A percentile compares a stretch with the other conserved stretches of the same genome.
Evolutionary conservation across 306 rosid species (phyloP).

Genomic region (Vicia villosa): DNA sequence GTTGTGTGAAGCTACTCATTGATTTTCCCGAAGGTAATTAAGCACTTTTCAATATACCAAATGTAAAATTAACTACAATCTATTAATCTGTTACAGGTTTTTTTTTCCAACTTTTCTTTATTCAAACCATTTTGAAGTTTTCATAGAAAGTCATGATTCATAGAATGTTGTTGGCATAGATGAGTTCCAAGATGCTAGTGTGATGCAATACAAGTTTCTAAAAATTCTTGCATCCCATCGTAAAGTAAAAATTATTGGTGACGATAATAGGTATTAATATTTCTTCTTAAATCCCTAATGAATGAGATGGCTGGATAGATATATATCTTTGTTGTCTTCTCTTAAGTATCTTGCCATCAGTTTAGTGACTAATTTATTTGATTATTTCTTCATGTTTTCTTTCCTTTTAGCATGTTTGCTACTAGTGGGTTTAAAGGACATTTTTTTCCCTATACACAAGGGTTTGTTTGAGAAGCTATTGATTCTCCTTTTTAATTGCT

Average conservation of each 20-base stretch:
- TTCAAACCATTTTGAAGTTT: constrained; percentile 49
- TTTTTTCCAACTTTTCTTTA: constrained; percentile 46
- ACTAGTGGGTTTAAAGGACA: too few species aligned
- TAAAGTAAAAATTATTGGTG: constrained; percentile 88
- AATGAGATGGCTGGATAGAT: constrained; percentile 16
- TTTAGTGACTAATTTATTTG: too few species aligned
- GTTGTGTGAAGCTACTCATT: constrained; percentile 78
- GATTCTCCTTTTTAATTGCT: too few species aligned
- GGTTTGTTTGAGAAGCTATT: too few species aligned
- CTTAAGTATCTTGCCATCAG: too few species aligned
- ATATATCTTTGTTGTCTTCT: constrained; percentile 31
- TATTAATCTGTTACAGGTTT: constrained; percentile 30
- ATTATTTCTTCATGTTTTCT: too few species aligned
- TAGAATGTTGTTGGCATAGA: constrained; percentile 90
- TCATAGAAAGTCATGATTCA: constrained; percentile 68
- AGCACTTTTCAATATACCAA: constrained; percentile 26
- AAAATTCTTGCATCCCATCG: constrained; percentile 70
- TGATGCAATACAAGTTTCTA: constrained; percentile 86
- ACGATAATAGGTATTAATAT: constrained; percentile 72
- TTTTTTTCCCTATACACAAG: too few species aligned
- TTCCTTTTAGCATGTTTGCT: too few species aligned
- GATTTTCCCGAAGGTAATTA: constrained; percentile 85
- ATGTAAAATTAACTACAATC: constrained; percentile 11
- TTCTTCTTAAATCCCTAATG: constrained; percentile 2
- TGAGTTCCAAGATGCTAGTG: constrained; percentile 96